These are phyloP conservation scores for Datisca glomerata DNA, from an alignment of 306 rosid species.

Conservation along the genomic window DNA sequence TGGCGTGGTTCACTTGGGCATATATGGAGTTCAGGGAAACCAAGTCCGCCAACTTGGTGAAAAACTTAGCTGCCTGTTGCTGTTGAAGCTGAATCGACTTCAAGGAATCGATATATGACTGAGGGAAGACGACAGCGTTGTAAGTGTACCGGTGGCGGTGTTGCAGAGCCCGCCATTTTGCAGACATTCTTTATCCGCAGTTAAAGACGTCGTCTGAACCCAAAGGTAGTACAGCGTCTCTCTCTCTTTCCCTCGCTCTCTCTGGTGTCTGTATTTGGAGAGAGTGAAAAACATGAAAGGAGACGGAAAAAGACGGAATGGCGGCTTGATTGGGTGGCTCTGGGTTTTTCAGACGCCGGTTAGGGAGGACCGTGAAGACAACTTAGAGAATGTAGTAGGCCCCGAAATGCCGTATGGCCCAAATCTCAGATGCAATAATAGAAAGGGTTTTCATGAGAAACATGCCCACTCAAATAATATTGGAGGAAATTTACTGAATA, in stretches of 20 bases:
- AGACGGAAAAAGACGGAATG: background rate
- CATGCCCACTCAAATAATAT: no score
- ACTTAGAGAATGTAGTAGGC: no score
- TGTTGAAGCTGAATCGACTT: conserved; percentile 11
- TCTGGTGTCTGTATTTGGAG: background rate
- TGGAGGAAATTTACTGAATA: no score
- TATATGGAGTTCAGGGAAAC: conserved; percentile 48
- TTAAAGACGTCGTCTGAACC: no score
- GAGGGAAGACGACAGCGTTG: conserved; percentile 69
- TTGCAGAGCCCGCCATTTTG: conserved; percentile 95
- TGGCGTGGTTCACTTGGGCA: conserved; percentile 49
- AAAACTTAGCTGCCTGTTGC: conserved; percentile 26
- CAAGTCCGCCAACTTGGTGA: conserved; percentile 23
- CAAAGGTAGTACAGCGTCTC: no score
- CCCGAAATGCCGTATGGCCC: no score
- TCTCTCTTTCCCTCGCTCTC: background rate
- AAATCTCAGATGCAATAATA: no score
- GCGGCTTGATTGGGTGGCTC: background rate
- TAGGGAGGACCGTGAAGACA: no score
- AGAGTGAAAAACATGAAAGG: background rate
- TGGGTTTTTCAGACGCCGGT: no score
- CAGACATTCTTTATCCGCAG: conserved; percentile 43
- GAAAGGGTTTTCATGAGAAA: no score
- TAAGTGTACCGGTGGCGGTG: conserved; percentile 96
- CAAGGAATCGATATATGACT: conserved; percentile 28